phyloP scores from a whole-genome alignment of 2,329 filamentous ascomycete genomes.

The Calycina herbarum region DNA sequence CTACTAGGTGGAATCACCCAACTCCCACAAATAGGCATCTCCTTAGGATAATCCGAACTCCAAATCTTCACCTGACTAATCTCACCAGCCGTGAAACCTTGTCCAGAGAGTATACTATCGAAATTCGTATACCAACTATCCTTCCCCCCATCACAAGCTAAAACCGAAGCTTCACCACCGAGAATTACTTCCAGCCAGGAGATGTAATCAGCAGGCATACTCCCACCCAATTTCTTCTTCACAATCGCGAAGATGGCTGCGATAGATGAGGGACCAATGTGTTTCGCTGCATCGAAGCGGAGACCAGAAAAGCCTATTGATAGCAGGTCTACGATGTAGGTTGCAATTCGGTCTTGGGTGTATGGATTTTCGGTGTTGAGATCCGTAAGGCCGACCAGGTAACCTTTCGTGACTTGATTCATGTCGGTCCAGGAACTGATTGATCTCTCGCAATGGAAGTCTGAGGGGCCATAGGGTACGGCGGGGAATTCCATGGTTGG shows the following conservation, averaged over 20 bases:
- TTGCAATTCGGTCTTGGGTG: slow-evolving; percentile 36
- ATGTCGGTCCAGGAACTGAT: slow-evolving; percentile 36
- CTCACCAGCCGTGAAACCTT: slow-evolving; percentile 29
- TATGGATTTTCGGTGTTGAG: slow-evolving; percentile 37
- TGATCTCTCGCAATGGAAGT: slow-evolving; percentile 36
- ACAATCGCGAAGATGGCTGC: slow-evolving; percentile 33
- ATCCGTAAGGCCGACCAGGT: slow-evolving; percentile 32
- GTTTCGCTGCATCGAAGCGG: slow-evolving; percentile 36
- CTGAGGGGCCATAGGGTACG: slow-evolving; percentile 37
- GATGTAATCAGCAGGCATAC: slow-evolving; percentile 33
- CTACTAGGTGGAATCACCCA: slow-evolving; percentile 17
- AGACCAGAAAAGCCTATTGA: slow-evolving; percentile 37
- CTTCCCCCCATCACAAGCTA: slow-evolving; percentile 34
- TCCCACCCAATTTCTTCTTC: slow-evolving; percentile 33
- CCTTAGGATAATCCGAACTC: slow-evolving; percentile 35
- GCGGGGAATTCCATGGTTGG: slow-evolving; percentile 35
- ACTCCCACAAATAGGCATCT: slow-evolving; percentile 24
- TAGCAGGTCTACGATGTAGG: slow-evolving; percentile 34
- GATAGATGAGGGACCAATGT: slow-evolving; percentile 33
- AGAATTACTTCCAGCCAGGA: slow-evolving; percentile 37
- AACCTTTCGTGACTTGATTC: slow-evolving; percentile 34
- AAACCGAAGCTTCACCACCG: slow-evolving; percentile 31
- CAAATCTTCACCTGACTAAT: slow-evolving; percentile 36
- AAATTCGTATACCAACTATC: slow-evolving; percentile 36
- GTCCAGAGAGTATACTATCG: slow-evolving; percentile 27